A percentile compares a stretch with the other conserved stretches of the same genome.
phyloP scores from a whole-genome alignment of 768 basidiomycete species.

The Hygrophorus pudorinus region DNA sequence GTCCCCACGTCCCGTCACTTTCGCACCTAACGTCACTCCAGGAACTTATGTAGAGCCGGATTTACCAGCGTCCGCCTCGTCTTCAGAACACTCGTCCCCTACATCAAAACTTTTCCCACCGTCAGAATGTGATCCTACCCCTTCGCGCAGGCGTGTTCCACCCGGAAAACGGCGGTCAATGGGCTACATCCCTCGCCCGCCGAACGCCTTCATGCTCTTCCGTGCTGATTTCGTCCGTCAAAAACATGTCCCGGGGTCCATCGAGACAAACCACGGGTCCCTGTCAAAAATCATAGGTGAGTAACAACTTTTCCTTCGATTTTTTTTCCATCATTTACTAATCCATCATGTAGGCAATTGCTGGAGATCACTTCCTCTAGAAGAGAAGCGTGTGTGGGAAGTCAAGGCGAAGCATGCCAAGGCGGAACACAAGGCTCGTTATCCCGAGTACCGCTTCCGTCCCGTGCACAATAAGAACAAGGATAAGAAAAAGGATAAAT shows the following conservation, averaged over 20 bases:
- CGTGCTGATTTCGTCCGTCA: conserved; percentile 73
- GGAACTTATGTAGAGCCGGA: conserved; percentile 31
- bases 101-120: conserved; percentile 45
- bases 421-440: conserved; percentile 56
- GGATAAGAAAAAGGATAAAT: conserved; percentile 29
- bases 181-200: conserved; percentile 70
- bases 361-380: conserved; percentile 62
- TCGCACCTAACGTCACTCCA: conserved; percentile 55
- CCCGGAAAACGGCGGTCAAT: conserved; percentile 51
- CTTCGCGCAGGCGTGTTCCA: conserved; percentile 38
- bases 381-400: conserved; percentile 69
- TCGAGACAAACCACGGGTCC: conserved; percentile 70
- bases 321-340: not conserved
- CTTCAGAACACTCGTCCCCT: conserved; percentile 21
- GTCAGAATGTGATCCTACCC: conserved; percentile 28
- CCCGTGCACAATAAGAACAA: conserved; percentile 47
- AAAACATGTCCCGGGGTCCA: conserved; percentile 68
- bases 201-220: conserved; percentile 84
- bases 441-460: conserved; percentile 56
- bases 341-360: conserved; percentile 50
- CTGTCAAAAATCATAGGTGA: conserved; percentile 63
- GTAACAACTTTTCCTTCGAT: conserved; percentile 21
- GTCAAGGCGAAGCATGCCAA: conserved; percentile 62
- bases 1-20: conserved; percentile 43
- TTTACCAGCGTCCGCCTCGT: conserved; percentile 10